Evolutionary conservation across 129 eudicot genomes (phyloP).

Genomic region (Calendula officinalis): DNA sequence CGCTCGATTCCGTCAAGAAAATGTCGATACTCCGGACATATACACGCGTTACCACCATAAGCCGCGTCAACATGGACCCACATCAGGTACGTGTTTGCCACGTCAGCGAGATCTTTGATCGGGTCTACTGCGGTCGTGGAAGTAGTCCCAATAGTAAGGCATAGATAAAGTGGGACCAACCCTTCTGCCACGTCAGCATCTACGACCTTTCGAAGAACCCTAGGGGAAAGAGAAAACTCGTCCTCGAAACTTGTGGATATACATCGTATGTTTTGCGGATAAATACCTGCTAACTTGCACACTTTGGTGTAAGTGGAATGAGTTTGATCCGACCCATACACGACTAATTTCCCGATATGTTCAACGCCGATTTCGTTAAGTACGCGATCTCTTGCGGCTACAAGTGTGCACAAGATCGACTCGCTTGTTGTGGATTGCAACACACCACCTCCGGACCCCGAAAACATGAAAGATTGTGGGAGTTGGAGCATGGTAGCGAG

Average conservation of each 20-base stretch:
- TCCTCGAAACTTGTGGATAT: slow-evolving; percentile 21
- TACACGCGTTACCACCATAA: slow-evolving; percentile 55
- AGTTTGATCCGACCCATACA: slow-evolving; percentile 52
- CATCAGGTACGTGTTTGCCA: slow-evolving; percentile 27
- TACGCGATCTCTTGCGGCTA: slow-evolving; percentile 41
- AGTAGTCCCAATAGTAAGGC: slow-evolving; percentile 48
- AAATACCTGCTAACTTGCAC: slow-evolving; percentile 36
- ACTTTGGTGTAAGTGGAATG: slow-evolving; percentile 36
- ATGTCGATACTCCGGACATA: slow-evolving; percentile 54
- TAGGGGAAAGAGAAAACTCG: slow-evolving; percentile 33
- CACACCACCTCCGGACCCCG: slow-evolving; percentile 54
- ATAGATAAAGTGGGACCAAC: slow-evolving; percentile 48
- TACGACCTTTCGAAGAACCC: slow-evolving; percentile 14
- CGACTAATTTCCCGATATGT: slow-evolving; percentile 35
- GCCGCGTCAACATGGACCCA: slow-evolving; percentile 64
- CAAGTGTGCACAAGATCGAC: slow-evolving; percentile 35
- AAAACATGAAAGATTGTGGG: slow-evolving; percentile 44
- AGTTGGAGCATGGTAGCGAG: slow-evolving; percentile 42
- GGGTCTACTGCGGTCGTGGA: slow-evolving; percentile 53
- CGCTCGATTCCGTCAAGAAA: slow-evolving; percentile 45
- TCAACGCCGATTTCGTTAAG: slow-evolving; percentile 24
- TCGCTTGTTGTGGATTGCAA: slow-evolving; percentile 42
- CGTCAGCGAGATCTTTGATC: slow-evolving; percentile 28
- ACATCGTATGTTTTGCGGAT: slow-evolving; percentile 35
- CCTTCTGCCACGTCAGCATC: slow-evolving; percentile 49